These are phyloP conservation scores for Wickerhamomyces canadensis DNA, from an alignment of 805 yeast species.

Conservation along the genomic window DNA sequence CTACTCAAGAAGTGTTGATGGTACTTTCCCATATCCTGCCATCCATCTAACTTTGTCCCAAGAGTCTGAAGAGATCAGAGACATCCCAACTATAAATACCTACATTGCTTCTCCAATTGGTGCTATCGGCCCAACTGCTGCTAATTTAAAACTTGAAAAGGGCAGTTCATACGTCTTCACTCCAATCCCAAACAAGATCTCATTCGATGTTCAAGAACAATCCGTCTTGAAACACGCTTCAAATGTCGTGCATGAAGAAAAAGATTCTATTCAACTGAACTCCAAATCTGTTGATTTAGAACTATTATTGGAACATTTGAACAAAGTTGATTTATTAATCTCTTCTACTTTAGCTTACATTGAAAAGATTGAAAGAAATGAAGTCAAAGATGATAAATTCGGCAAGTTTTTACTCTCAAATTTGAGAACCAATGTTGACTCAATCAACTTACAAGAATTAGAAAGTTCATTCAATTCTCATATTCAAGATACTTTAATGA, in stretches of 20 bases:
- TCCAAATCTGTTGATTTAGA: constrained; percentile 37
- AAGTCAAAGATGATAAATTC: constrained; percentile 47
- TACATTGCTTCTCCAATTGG: constrained; percentile 78
- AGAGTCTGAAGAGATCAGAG: constrained; percentile 30
- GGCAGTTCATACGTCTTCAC: constrained; percentile 55
- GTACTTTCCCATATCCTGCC: constrained; percentile 72
- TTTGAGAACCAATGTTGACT: constrained; percentile 46
- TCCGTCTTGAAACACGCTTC: constrained; percentile 46
- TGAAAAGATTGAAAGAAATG: constrained; percentile 34
- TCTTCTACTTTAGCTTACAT: constrained; percentile 46
- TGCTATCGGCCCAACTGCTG: constrained; percentile 34
- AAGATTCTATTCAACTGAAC: constrained; percentile 24
- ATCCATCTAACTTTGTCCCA: constrained; percentile 69
- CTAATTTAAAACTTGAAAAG: constrained; percentile 33
- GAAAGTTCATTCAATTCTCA: constrained; percentile 62
- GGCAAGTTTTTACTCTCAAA: constrained; percentile 62
- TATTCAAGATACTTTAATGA: constrained; percentile 73
- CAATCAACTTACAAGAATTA: constrained; percentile 41
- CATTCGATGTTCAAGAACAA: constrained; percentile 53
- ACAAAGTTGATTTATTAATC: constrained; percentile 40
- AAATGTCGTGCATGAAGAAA: constrained; percentile 28
- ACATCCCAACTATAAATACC: constrained; percentile 53
- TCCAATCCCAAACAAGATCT: constrained; percentile 64
- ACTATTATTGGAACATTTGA: constrained; percentile 41
- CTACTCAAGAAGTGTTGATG: constrained; percentile 62